phyloP scores from a whole-genome alignment of 2,329 filamentous ascomycete genomes.

The Blastomyces emzantsi region DNA sequence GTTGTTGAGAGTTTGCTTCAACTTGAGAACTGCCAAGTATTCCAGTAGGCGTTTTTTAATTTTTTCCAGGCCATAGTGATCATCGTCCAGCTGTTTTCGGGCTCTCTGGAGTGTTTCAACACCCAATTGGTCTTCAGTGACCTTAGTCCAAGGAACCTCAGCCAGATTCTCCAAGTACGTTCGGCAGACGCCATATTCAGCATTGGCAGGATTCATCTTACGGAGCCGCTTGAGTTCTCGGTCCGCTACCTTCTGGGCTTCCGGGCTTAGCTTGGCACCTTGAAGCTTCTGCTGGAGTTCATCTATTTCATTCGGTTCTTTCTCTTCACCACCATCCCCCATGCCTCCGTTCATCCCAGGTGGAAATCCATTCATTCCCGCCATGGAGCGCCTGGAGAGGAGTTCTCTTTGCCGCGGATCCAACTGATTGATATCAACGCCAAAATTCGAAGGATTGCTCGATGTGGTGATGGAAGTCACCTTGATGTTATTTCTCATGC shows the following conservation, averaged over 20 bases:
- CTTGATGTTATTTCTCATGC: constrained; percentile 78
- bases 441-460: constrained; percentile 51
- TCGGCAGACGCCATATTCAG: constrained; percentile 87
- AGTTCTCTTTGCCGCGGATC: constrained; percentile 41
- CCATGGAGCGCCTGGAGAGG: constrained; percentile 37
- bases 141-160: constrained; percentile 84
- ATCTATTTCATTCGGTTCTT: constrained; percentile 81
- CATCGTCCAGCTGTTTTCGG: constrained; percentile 83
- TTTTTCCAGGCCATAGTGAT: constrained; percentile 93
- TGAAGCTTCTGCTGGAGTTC: constrained; percentile 84
- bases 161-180: constrained; percentile 90
- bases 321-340: constrained; percentile 54
- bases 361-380: constrained; percentile 31
- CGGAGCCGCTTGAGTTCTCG: constrained; percentile 78
- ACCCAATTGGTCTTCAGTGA: constrained; percentile 78
- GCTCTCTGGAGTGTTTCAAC: constrained; percentile 68
- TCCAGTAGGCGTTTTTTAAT: constrained; percentile 95
- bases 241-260: constrained; percentile 84
- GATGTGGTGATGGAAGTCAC: constrained; percentile 69
- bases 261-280: constrained; percentile 67
- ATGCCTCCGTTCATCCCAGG: constrained; percentile 32
- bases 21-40: constrained; percentile 88
- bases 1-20: constrained; percentile 86
- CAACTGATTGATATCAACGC: constrained; percentile 47
- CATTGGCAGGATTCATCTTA: constrained; percentile 94